Conservation (phyloP, 2,329 filamentous ascomycete species). For the Talaromyces sp. region DNA sequence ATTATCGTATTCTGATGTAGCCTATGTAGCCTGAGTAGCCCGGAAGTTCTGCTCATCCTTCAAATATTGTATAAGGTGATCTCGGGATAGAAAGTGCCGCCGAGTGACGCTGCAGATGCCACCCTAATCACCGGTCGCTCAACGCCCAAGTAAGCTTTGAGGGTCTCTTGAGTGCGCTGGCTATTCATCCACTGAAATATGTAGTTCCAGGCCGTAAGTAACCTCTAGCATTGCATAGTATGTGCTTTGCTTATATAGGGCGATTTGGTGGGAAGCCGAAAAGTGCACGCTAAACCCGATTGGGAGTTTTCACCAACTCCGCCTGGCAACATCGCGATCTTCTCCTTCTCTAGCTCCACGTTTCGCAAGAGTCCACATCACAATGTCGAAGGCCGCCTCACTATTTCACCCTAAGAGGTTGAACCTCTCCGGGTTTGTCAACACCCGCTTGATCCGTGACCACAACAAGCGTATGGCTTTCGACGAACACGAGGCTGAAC, state of each 20-base stretch:
- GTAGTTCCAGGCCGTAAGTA: neutral
- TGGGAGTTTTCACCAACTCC: conserved; percentile 30
- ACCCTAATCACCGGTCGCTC: neutral
- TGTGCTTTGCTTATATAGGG: too few relatives aligned
- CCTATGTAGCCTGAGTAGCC: too few relatives aligned
- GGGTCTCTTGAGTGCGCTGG: too few relatives aligned
- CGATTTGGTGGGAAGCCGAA: neutral
- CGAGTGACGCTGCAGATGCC: conserved; percentile 1
- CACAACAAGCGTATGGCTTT: conserved; percentile 96
- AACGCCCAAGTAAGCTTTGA: neutral
- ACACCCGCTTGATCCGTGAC: conserved; percentile 84
- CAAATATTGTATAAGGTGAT: neutral
- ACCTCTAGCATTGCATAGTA: too few relatives aligned
- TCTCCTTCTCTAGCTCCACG: conserved; percentile 13
- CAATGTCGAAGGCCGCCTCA: conserved; percentile 51
- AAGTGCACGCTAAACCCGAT: conserved; percentile 28
- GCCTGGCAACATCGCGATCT: conserved; percentile 17
- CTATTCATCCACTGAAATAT: too few relatives aligned
- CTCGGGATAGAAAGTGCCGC: conserved; percentile 7
- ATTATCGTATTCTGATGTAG: neutral
- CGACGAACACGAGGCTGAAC: conserved; percentile 81
- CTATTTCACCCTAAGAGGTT: conserved; percentile 90
- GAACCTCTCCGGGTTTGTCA: conserved; percentile 84
- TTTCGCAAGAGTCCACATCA: conserved; percentile 4
- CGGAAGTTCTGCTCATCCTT: too few relatives aligned